Evolutionary conservation across 2,329 filamentous ascomycete genomes (phyloP), one percentile per base, ranked within the genome.

Genomic region (Nothophoma quercina): DNA sequence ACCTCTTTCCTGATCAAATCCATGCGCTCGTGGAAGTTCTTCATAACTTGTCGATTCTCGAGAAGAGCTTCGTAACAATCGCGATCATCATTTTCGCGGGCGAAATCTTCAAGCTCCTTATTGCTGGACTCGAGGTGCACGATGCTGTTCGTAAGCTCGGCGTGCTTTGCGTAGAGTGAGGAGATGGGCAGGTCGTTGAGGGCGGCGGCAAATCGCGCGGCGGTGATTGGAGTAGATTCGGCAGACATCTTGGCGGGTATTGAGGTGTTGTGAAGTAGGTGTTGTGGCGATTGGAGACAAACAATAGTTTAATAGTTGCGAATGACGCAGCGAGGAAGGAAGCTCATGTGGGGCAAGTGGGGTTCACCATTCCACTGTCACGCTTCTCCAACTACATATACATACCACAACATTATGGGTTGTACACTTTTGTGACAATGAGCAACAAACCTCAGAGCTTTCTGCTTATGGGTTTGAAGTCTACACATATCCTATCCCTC

Each of bases 131-230:
- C 83, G 21, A 93, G 85, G 73, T 93, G 88, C 19, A 83, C 81
- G 68, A 92, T 87, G 63, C 81, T 85, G 81, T 91, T 92, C 70
- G 84, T 85, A 56, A 93, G 81, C 73, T 93, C 90, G 68, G 88
- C 83, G 53, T 88, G 84, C 75, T 92, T 92, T 74, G 88, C 81
- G 75, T 89, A 86, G 6, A 93, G 85, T 51, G 82, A 82, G 57
- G 83, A 81, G 60, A 87, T 71, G 32, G 88, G 84, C 49, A 93
- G 85, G 55, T 87, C 83, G 60, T 81, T 78, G 60, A 93, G 81
- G 19, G 89, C 89, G 56, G 80, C 78, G 67, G 86, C 84, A 77
- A 90, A 91, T 69, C 83, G 83, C 15, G 78, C 72, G 21, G 85
- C 78, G 36, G 81, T 75, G 68, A 90, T 90, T 52, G 88, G 87